These are phyloP conservation scores for Coprinopsis cinerea DNA, from an alignment of 768 basidiomycete species.

Conservation along the genomic window DNA sequence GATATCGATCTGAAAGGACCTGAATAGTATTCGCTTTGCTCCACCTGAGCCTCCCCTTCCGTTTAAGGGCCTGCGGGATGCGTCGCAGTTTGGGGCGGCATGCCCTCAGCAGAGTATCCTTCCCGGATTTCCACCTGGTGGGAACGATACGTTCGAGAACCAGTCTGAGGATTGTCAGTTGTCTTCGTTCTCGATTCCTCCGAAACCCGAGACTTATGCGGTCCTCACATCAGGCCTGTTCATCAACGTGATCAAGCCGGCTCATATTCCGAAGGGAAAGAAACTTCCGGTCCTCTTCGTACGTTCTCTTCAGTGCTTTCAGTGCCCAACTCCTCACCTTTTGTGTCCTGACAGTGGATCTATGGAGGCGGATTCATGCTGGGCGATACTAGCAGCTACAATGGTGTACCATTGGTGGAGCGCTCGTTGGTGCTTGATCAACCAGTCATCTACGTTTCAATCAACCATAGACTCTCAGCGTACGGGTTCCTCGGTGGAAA, in stretches of 20 bases:
- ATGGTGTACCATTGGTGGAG: constrained; percentile 23
- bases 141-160: neutral
- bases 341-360: constrained; percentile 22
- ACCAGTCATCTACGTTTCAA: constrained; percentile 33
- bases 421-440: constrained; percentile 23
- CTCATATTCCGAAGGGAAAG: constrained; percentile 16
- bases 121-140: neutral
- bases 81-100: constrained; percentile 29
- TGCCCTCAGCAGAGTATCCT: constrained; percentile 31
- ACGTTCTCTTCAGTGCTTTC: constrained; percentile 13
- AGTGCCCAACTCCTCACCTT: constrained; percentile 13
- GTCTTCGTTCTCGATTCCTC: neutral
- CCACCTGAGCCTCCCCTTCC: constrained; percentile 23
- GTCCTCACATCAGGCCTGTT: constrained; percentile 28
- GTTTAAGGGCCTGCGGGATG: constrained; percentile 28
- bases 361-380: constrained; percentile 28
- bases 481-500: constrained; percentile 38
- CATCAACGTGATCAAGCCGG: constrained; percentile 36
- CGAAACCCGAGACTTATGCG: constrained; percentile 1
- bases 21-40: constrained; percentile 28
- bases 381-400: constrained; percentile 20
- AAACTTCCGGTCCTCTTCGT: constrained; percentile 39
- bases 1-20: too few relatives aligned
- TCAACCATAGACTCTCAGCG: constrained; percentile 31
- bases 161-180: constrained; percentile 24